A percentile compares a stretch with the other conserved stretches of the same genome.
phyloP scores from a whole-genome alignment of 331 rosid genomes.

The Phaseolus coccineus region DNA sequence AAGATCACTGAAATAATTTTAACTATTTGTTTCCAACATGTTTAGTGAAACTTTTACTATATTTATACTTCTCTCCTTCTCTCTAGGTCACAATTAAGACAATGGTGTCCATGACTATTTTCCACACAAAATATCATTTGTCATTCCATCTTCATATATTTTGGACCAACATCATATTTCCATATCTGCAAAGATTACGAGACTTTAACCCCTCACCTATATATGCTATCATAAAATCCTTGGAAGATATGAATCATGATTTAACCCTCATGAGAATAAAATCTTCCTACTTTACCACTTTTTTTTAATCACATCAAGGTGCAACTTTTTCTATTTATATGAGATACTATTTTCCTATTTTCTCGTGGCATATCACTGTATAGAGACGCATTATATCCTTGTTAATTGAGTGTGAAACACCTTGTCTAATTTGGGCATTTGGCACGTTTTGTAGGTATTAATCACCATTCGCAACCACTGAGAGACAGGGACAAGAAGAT shows the following conservation, averaged over 20 bases:
- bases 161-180: neutral
- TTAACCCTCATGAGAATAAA: neutral
- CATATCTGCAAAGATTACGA: neutral
- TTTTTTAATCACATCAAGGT: neutral
- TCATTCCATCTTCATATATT: neutral
- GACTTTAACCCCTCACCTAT: neutral
- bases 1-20: too few relatives aligned
- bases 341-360: slow-evolving; percentile 21
- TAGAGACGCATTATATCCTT: neutral
- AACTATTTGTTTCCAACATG: too few relatives aligned
- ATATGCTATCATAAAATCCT: neutral
- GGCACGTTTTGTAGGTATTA: neutral
- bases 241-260: neutral
- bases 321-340: neutral
- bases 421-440: slow-evolving; percentile 1
- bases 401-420: neutral
- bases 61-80: too few relatives aligned
- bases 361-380: neutral
- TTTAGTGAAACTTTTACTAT: too few relatives aligned
- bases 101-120: too few relatives aligned
- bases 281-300: neutral
- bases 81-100: too few relatives aligned
- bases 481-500: neutral
- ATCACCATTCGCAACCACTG: neutral
- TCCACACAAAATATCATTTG: neutral